Evolutionary conservation across 1,284 basidiomycete genomes (phyloP), one percentile per base, ranked within the genome.

Genomic region (Agaricales sp.): DNA sequence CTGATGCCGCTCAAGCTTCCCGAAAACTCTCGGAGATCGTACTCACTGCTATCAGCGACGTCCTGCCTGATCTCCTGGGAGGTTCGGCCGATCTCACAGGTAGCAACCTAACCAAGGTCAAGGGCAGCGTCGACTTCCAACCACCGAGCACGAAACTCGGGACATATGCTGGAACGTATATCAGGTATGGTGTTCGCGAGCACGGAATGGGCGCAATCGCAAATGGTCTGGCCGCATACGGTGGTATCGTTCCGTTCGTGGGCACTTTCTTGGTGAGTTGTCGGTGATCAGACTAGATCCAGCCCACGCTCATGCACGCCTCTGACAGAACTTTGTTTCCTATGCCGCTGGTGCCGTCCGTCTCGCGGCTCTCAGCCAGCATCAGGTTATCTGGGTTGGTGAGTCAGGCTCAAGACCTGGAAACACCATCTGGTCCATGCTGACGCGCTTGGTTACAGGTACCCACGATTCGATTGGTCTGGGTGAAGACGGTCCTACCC

Each of bases 161-260:
- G 53, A 75, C 68, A 56, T 96, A 92, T 68, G 70, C 80, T 53
- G 93, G 93, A 52, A 88, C 85, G 49, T 96, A 97, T 68, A 82
- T 97, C 65, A 88, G 92, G 51, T 97, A 89, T 70, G 93, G 93
- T 82, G 92, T 97, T 52, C 90, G 93, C 69, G 93, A 97, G 70
- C 93, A 97, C 68, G 93, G 77, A 60, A 97, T 97, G 93, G 90
- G 87, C 61, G 93, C 93, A 54, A 92, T 96, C 63, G 90, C 86
- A 61, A 95, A 95, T 67, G 92, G 92, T 67, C 66, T 95, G 54
- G 68, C 74, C 56, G 92, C 91, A 14, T 95, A 93, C 67, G 89
- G 89, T 49, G 86, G 76, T 54, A 81, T 92, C 58, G 77, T 92
- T 55, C 90, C 89, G 46, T 92, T 88, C 69, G 80, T 84, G 56